A percentile compares a stretch with the other conserved stretches of the same genome.
Conservation (phyloP, 2,329 filamentous ascomycete species). For the Aspergillus calidoustus region DNA sequence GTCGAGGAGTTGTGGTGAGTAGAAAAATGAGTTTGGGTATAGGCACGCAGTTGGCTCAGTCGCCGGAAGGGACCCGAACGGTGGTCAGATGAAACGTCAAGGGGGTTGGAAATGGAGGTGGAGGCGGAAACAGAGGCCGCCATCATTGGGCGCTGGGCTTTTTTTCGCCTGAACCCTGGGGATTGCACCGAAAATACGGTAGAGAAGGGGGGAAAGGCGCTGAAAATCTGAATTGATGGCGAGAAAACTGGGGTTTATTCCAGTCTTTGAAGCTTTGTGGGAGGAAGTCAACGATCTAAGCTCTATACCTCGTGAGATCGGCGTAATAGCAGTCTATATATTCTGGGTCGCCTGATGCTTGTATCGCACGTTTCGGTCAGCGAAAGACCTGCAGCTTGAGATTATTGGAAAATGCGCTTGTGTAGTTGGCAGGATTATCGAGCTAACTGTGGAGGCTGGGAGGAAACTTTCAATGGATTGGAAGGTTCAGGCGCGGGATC, state of each 20-base stretch:
- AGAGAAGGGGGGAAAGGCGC: background rate
- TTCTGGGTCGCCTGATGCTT: constrained; percentile 14
- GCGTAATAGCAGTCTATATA: constrained; percentile 20
- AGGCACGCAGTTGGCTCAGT: constrained; percentile 46
- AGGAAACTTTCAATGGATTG: background rate
- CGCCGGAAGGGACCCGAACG: constrained; percentile 45
- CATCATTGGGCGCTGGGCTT: constrained; percentile 16
- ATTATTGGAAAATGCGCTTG: background rate
- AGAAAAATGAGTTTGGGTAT: constrained; percentile 40
- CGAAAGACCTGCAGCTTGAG: constrained; percentile 6
- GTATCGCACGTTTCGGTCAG: constrained; percentile 16
- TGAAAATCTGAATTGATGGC: background rate
- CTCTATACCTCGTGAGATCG: constrained; percentile 21
- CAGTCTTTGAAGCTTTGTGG: background rate
- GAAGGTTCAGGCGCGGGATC: background rate
- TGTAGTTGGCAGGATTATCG: background rate
- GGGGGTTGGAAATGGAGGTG: constrained; percentile 36
- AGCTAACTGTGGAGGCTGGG: background rate
- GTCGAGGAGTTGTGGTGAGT: constrained; percentile 27
- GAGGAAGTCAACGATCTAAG: background rate
- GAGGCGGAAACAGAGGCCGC: constrained; percentile 44
- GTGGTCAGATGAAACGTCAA: constrained; percentile 32
- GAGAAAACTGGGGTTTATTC: background rate
- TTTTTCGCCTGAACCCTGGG: background rate
- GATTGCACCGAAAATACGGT: background rate